These are phyloP conservation scores for Castanea mollissima DNA, from an alignment of 306 rosid genomes.

Conservation along the genomic window DNA sequence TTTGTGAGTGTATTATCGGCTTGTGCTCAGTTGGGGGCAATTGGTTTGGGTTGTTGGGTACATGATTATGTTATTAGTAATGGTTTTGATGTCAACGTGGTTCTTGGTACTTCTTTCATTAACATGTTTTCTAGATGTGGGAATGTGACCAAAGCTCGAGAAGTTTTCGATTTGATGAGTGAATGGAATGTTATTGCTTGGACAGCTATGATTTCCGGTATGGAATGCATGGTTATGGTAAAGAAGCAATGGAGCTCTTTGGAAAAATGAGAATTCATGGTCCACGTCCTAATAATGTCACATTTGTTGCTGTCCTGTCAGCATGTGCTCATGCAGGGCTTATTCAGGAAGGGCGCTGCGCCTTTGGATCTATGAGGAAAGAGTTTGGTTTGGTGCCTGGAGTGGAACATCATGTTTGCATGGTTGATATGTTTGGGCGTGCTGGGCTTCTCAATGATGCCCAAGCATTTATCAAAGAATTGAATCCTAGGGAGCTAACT, in stretches of 20 bases:
- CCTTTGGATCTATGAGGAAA: constrained; percentile 56
- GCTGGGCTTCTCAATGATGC: constrained; percentile 86
- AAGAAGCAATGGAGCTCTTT: constrained; percentile 63
- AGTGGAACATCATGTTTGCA: constrained; percentile 78
- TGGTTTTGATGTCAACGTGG: constrained; percentile 47
- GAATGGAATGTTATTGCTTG: constrained; percentile 75
- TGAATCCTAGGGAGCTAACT: constrained; percentile 34
- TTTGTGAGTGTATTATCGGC: constrained; percentile 67
- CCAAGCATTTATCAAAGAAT: constrained; percentile 43
- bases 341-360: constrained; percentile 59
- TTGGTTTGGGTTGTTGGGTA: constrained; percentile 66
- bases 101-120: constrained; percentile 71
- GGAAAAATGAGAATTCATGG: constrained; percentile 46
- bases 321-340: constrained; percentile 95
- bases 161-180: constrained; percentile 59
- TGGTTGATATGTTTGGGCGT: constrained; percentile 92
- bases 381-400: constrained; percentile 66
- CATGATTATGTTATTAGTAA: constrained; percentile 47
- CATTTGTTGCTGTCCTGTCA: constrained; percentile 73
- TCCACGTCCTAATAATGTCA: constrained; percentile 62
- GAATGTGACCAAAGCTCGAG: constrained; percentile 50
- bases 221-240: constrained; percentile 78
- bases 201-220: constrained; percentile 91
- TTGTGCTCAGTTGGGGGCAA: constrained; percentile 77
- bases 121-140: constrained; percentile 91